Base-by-base conservation (phyloP, 306 rosid genomes). In the Glycyrrhiza uralensis region DNA sequence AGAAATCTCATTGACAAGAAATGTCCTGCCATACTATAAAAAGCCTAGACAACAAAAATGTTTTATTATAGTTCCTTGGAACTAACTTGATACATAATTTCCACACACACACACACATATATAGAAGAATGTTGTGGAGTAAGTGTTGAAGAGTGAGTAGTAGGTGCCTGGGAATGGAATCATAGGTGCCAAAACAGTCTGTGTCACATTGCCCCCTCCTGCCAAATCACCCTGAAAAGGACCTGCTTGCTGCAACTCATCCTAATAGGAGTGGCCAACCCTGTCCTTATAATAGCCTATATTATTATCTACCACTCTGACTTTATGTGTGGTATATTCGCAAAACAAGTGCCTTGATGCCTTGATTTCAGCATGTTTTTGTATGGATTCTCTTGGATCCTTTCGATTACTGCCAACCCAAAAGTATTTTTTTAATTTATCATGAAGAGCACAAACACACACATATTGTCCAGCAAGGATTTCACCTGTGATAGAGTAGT, bases 161-260 rank as follows among this genome's bases (percentile, higher is more conserved):
- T 32, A 39, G 64, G 66, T 32, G 85, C 32, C 14, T 33, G 10
- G 26, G 39, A 63, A 28, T 58, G 78, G 66, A 51, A 65, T 46
- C 58, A 4, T 77, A 77, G 82, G 64, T 58, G 78, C 77, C 80
- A 71, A 80, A 52, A 62, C 20, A 74, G 76, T 66, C 80, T 49
- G 18, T 68, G 55, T 82, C 79, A 68, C 73, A 58, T 72, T 86
- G 88, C 75, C 79, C 74, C 76, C 71, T 42, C n/a, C n/a, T 36
- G 66, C 66, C 83, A 66, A 58, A 47, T 74, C 71, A 55, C 74
- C 84, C 44, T 74, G 87, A 80, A 82, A 83, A 72, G 33, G 85
- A 80, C 76, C 6, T 19, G 39, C 41, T 39, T 19, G 39, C 41
- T 39, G n/a, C 61, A 33, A 23, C 58, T 62, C 56, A 44, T 83